Base-by-base conservation (phyloP, 2,329 filamentous ascomycete species). In the Gliomastix tumulicola region DNA sequence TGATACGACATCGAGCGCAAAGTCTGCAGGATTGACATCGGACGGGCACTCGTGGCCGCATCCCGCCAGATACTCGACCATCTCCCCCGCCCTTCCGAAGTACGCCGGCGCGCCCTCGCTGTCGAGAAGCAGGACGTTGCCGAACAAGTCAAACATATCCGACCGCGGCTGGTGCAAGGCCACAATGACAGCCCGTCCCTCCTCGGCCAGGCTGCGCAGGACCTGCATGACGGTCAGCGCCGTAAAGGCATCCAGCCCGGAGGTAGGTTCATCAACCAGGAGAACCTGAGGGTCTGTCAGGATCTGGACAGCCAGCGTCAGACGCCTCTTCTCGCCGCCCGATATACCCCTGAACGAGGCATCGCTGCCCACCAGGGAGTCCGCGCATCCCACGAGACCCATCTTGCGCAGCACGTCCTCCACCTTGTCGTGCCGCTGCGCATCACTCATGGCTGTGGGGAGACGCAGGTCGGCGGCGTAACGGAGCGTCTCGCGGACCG, bases 131-230 rank as follows among this genome's bases (percentile, higher is more conserved):
- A 88, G 59, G 0, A 88, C 68, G 38, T 80, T 84, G 2, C 82
- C 82, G 49, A 88, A 88, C 41, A 79, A 74, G 17, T 66, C 64
- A 50, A 87, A 88, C 0, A 87, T 57, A 43, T 88, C 81, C 0
- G 82, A 85, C 4, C 84, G 74, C 2, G 83, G 79, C 53, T 88
- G 84, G 40, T 88, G 84, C 23, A 88, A 86, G 0, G 83, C 87
- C 16, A 87, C 64, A 27, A 88, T 76, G 2, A 88, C 56, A 0
- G 84, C 88, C 7, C 83, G 74, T 2, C 84, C 84, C 58, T 88
- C 84, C 16, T 76, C 73, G 1, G 84, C 82, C 4, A 88, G 65
- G 3, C 79, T 79, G 18, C 74, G 70, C 2, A 88, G 68, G 3
- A 88, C 82, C 41, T 86, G 81, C 57, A 87, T 77, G 43, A 88